Evolutionary conservation across 1,284 basidiomycete species (phyloP).

Genomic region (Malassezia pachydermatis): DNA sequence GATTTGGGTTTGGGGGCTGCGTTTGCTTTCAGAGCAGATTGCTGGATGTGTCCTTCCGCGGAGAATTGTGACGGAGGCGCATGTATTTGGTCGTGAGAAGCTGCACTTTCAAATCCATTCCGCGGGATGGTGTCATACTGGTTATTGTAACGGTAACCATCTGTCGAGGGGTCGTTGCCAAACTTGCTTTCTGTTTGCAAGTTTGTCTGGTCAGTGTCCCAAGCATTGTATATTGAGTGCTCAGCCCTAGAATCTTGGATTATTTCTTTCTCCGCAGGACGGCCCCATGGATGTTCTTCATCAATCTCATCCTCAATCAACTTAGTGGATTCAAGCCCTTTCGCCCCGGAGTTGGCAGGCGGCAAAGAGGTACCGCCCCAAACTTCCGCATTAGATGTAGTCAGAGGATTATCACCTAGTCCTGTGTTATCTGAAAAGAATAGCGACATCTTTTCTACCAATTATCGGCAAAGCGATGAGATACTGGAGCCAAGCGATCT

Average conservation of each 20-base stretch:
- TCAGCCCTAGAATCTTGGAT: background rate
- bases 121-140: background rate
- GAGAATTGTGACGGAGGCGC: background rate
- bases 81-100: no score
- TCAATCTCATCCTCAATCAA: constrained; percentile 1
- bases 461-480: no score
- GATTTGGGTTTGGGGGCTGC: constrained; percentile 1
- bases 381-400: constrained; percentile 13
- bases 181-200: background rate
- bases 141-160: background rate
- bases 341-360: background rate
- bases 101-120: no score
- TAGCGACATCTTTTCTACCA: constrained; percentile 9
- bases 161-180: background rate
- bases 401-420: constrained; percentile 11
- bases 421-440: constrained; percentile 6
- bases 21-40: background rate
- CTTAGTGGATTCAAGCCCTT: background rate
- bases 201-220: background rate
- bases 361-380: constrained; percentile 12
- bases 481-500: no score
- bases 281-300: constrained; percentile 18
- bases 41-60: background rate
- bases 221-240: no score
- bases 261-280: background rate